Evolutionary conservation across 192 early-diverging fungal genomes (phyloP), one percentile per base, ranked within the genome.

Genomic region (Backusella mclennaniae): DNA sequence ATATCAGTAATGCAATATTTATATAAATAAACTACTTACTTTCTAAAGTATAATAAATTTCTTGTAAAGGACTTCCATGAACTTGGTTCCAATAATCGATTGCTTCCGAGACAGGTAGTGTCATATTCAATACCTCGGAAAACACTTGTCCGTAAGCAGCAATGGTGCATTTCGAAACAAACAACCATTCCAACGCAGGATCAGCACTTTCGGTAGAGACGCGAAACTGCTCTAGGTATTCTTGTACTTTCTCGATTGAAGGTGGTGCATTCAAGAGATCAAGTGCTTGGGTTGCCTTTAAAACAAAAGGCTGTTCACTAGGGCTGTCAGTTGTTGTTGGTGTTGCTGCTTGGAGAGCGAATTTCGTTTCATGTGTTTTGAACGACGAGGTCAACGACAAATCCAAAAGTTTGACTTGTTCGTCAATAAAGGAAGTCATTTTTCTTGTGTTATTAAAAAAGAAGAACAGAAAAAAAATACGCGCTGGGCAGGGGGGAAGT

Each of bases 71-170:
- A 33, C 82, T 87, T 35, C 84, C 84, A 39, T 84, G 82, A 35
- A 89, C 81, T 0, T 84, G 75, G 56, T 87, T 83, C 93, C 93
- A 94, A 75, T 92, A 94, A 52, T 89, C 78, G 46, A 93, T 88
- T 46, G 90, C 86, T 23, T 84, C 82, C 2, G 87, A 84, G 38
- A 93, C 66, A 7, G 91, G 91, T 63, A 94, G 77, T 17, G 87
- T 89, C 0, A 87, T 77, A 23, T 88, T 83, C 35, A 94, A 76
- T 11, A 94, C 84, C 12, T 82, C 84, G 35, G 84, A 82, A 14
- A 92, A 78, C 0, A 89, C 73, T 29, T 85, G 85, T 2, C 87
- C 90, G 69, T 94, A 89, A 19, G 91, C 81, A 2, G 85, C 87
- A 7, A 87, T 52, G 0, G 82, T 84, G n/a, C 83, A 80, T 69